These are phyloP conservation scores for Scutellaria barbata DNA, from an alignment of 257 asterid genomes.

Conservation along the genomic window DNA sequence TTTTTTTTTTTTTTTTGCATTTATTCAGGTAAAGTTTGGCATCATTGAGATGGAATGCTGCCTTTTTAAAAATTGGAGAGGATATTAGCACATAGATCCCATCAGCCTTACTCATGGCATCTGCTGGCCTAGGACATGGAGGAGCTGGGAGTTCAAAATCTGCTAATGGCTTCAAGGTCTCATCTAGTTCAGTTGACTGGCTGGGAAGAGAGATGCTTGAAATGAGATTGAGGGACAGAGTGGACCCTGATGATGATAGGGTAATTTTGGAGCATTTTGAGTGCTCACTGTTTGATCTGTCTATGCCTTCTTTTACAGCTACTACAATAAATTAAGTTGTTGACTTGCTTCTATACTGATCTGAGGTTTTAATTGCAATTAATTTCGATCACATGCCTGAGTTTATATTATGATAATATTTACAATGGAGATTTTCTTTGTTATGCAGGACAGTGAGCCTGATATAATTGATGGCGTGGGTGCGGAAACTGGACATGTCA, in stretches of 20 bases:
- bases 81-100: slow-evolving; percentile 36
- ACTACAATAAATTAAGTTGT: background rate
- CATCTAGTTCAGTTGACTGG: slow-evolving; percentile 97
- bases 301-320: slow-evolving; percentile 14
- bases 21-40: slow-evolving; percentile 50
- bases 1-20: slow-evolving; percentile 32
- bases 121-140: slow-evolving; percentile 71
- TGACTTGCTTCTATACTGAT: slow-evolving; percentile 9
- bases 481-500: slow-evolving; percentile 92
- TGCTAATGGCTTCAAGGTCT: slow-evolving; percentile 69
- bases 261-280: slow-evolving; percentile 49
- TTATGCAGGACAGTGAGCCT: slow-evolving; percentile 92
- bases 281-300: background rate
- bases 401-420: slow-evolving; percentile 29
- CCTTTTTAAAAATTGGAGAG: slow-evolving; percentile 37
- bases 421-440: slow-evolving; percentile 24
- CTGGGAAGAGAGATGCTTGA: slow-evolving; percentile 96
- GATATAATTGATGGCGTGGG: slow-evolving; percentile 93
- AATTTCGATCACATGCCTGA: slow-evolving; percentile 2
- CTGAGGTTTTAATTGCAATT: slow-evolving; percentile 1
- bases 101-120: slow-evolving; percentile 56
- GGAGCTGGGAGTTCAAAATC: slow-evolving; percentile 78
- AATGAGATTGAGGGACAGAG: slow-evolving; percentile 86
- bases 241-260: slow-evolving; percentile 77
- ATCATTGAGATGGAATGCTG: slow-evolving; percentile 46